Conservation (phyloP, 768 basidiomycete genomes). For the Mycena galericulata region DNA sequence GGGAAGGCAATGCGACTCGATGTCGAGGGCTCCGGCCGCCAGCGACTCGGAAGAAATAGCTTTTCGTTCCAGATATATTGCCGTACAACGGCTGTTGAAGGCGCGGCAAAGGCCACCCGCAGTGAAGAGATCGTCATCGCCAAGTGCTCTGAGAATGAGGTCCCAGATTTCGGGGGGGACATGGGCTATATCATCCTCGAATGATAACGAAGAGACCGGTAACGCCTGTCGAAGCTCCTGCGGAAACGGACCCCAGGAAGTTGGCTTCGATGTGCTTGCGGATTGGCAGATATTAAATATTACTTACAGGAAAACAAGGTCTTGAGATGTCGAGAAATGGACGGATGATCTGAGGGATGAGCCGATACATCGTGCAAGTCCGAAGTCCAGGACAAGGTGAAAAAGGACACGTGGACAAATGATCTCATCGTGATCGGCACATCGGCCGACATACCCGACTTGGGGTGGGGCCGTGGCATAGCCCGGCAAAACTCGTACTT, state of each 20-base stretch:
- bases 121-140: conserved; percentile 6
- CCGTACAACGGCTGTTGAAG: conserved; percentile 12
- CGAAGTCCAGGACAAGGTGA: not conserved
- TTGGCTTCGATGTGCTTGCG: not conserved
- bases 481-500: too few relatives aligned
- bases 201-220: conserved; percentile 11
- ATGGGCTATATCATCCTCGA: conserved; percentile 1
- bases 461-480: too few relatives aligned
- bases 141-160: conserved; percentile 12
- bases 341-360: conserved; percentile 9
- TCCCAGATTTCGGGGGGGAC: conserved; percentile 19
- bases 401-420: not conserved
- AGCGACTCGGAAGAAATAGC: conserved; percentile 13
- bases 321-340: conserved; percentile 9
- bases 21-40: conserved; percentile 5
- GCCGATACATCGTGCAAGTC: not conserved
- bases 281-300: not conserved
- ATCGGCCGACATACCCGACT: not conserved
- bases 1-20: conserved; percentile 10
- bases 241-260: not conserved
- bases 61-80: conserved; percentile 13
- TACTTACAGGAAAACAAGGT: conserved; percentile 5
- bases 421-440: not conserved
- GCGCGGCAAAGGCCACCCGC: conserved; percentile 15
- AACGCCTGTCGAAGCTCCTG: conserved; percentile 9